Evolutionary conservation across 768 basidiomycete species (phyloP).

Genomic region (Tylopilus cervinicoccineus): DNA sequence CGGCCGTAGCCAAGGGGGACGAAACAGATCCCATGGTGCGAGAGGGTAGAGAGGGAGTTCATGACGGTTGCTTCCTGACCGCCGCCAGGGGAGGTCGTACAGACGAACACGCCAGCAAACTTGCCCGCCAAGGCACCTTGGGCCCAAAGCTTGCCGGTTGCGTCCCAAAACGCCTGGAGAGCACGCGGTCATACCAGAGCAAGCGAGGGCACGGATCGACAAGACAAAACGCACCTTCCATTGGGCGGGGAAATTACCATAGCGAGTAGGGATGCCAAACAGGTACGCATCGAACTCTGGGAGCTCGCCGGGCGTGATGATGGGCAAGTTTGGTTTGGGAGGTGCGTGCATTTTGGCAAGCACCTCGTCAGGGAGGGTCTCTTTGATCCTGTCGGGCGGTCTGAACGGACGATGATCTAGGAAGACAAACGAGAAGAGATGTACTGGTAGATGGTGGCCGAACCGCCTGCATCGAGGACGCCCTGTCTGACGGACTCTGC

Average conservation of each 20-base stretch:
- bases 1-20: constrained; percentile 52
- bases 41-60: constrained; percentile 41
- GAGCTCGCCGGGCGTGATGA: constrained; percentile 55
- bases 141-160: constrained; percentile 44
- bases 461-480: constrained; percentile 45
- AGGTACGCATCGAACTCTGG: constrained; percentile 65
- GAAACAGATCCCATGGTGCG: constrained; percentile 52
- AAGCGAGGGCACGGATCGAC: constrained; percentile 15
- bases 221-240: constrained; percentile 57
- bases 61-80: constrained; percentile 42
- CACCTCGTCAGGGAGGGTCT: constrained; percentile 72
- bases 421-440: constrained; percentile 12
- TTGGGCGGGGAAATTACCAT: constrained; percentile 45
- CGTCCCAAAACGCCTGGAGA: constrained; percentile 46
- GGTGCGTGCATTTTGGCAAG: constrained; percentile 68
- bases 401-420: background rate
- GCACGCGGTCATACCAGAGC: constrained; percentile 16
- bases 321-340: constrained; percentile 66
- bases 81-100: constrained; percentile 44
- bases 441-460: constrained; percentile 52
- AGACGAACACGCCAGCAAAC: constrained; percentile 44
- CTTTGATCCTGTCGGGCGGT: constrained; percentile 52
- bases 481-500: constrained; percentile 51
- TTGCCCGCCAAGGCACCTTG: constrained; percentile 41
- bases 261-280: constrained; percentile 42